Evolutionary conservation across 768 basidiomycete species (phyloP).

Genomic region (Phlebiopsis gigantea): DNA sequence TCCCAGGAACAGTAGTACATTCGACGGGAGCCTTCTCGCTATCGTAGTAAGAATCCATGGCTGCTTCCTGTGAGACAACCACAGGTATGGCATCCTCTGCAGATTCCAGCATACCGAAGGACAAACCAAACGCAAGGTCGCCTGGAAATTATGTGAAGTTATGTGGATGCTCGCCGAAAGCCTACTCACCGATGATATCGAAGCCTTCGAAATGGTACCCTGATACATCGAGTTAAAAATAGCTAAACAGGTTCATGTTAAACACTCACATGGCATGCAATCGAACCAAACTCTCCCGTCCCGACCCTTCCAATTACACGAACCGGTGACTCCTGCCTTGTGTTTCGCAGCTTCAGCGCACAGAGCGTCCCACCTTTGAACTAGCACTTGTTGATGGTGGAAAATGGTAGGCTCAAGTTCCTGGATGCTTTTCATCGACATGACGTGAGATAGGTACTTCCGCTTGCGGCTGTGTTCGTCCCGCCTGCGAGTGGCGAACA

Average conservation of each 20-base stretch:
- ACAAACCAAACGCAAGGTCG: constrained; percentile 77
- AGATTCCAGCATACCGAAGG: constrained; percentile 79
- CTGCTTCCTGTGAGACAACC: constrained; percentile 45
- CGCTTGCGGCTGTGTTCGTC: constrained; percentile 77
- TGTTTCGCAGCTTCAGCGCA: constrained; percentile 46
- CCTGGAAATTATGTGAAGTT: constrained; percentile 21
- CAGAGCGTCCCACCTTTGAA: constrained; percentile 70
- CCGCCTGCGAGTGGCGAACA: constrained; percentile 75
- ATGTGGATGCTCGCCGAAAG: not conserved
- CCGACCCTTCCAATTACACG: constrained; percentile 47
- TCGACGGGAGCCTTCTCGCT: constrained; percentile 7
- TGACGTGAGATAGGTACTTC: constrained; percentile 76
- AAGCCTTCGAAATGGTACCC: constrained; percentile 54
- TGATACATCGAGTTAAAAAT: constrained; percentile 4
- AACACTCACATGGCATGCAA: constrained; percentile 55
- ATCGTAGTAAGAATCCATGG: constrained; percentile 51
- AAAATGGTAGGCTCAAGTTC: constrained; percentile 76
- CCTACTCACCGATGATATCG: constrained; percentile 54
- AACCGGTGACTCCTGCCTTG: constrained; percentile 47
- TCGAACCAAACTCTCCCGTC: constrained; percentile 63
- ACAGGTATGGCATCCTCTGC: constrained; percentile 64
- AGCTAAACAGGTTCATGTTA: not conserved
- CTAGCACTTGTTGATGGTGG: constrained; percentile 48
- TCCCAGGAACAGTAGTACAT: not conserved
- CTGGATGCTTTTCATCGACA: constrained; percentile 69